Evolutionary conservation across 2,329 filamentous ascomycete species (phyloP), one percentile per base, ranked within the genome.

Genomic region (Aspergillus flavus): DNA sequence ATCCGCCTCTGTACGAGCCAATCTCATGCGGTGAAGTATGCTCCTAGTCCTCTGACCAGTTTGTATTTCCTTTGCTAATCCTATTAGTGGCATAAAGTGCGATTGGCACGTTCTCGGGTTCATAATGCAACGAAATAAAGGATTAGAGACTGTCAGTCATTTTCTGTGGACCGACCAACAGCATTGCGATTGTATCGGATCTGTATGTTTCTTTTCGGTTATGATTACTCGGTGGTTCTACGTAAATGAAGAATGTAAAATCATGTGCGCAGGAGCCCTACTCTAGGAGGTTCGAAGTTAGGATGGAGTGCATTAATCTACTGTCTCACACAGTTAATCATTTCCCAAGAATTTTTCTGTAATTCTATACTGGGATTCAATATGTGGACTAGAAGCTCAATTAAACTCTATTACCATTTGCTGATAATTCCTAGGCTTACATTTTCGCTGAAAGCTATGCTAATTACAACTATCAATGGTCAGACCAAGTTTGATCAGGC

Each of bases 1-100:
- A 84, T 48, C 83, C 82, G 3, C 72, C 81, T 0, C 82, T 82
- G 65, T 86, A 85, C 61, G 80, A 82, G 59, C 83, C 83, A 7
- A 84, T 85, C 26, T 84, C 80, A 9, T 84, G 82, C 64, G 82
- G 83, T 19, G 79, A 84, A 57, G 71, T 72, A 53, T 28, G 64
- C 61, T n/a, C 12, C 6, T 7, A 54, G 19, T 14, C 6, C 5
- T 36, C 30, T 30, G 10, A 36, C 1, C 30, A 53, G 16, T 2
- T 21, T 26, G 2, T 21, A 16, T 3, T n/a, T 41, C 16, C 14
- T 21, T 36, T 11, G 6, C 52, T 54, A 34, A 54, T 4, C 21
- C 28, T 19, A 23, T 19, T 28, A 54, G 30, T 54, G 52, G 52
- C 52, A 54, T 30, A 36, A 5, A 6, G 52, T 36, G 30, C 28